Evolutionary conservation across 164 flowering plant species (phyloP), one percentile per base, ranked within the genome.

Genomic region (Chloranthus sessilifolius): DNA sequence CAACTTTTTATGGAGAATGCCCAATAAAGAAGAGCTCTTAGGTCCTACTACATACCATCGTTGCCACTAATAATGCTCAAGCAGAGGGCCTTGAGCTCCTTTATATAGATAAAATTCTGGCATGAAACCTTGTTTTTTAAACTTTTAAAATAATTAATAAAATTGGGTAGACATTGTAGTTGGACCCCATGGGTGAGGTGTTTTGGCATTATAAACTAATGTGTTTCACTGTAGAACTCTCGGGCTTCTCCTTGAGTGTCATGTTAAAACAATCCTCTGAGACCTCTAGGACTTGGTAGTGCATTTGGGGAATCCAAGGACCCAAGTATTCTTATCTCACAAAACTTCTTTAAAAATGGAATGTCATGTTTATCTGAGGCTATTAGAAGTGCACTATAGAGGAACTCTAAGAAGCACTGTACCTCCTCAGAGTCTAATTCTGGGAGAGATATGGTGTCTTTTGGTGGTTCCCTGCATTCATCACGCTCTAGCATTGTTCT

Each of bases 341-440:
- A 91, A 40, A 66, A 70, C 36, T 68, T 82, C 30, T 61, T 77
- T 47, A 87, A 53, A 68, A 75, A 77, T 3, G 76, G 72, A 28
- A 91, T 83, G 6, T 67, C 78, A 42, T 80, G 87, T 63, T 91
- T 91, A 38, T 85, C 89, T 2, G 92, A 85, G 20, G 95, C 88
- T 0, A 77, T 37, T 47, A 87, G 59, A 42, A 27, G 55, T 38
- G 95, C 96, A 23, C 58, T 65, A 68, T 91, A 85, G 41, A 91
- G 81, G 41, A 87, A 91, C 52, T 87, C 84, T 11, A 91, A 59
- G 11, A 91, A 77, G 8, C 83, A 70, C 10, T 77, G 74, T 4
- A 91, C 81, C 61, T 91, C 89, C 16, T 81, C 84, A 10, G 71
- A 70, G 63, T 58, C 74, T 30, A 90, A 52, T 39, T 87, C 98